Conservation (phyloP, 2,329 filamentous ascomycete species). For the Epichloe scottii region DNA sequence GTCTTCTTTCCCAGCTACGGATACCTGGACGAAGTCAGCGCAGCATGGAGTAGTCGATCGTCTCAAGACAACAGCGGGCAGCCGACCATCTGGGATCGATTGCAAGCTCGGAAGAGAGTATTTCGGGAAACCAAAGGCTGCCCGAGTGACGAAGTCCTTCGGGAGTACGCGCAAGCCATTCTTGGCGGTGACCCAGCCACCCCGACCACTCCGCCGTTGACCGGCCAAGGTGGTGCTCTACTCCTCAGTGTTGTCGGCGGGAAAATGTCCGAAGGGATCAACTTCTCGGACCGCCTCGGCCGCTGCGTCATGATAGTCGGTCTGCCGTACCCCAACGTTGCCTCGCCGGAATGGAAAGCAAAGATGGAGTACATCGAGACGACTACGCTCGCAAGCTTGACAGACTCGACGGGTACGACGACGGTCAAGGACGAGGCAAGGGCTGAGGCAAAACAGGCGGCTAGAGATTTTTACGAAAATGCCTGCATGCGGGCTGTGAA, state of each 20-base stretch:
- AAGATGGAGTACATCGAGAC: slow-evolving; percentile 78
- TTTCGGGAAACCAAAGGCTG: slow-evolving; percentile 45
- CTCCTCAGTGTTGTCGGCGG: slow-evolving; percentile 87
- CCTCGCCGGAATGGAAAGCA: slow-evolving; percentile 84
- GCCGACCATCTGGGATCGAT: slow-evolving; percentile 43
- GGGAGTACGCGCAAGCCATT: slow-evolving; percentile 60
- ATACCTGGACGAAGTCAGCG: slow-evolving; percentile 66
- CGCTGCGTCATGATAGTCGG: slow-evolving; percentile 87
- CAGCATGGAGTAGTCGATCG: slow-evolving; percentile 38
- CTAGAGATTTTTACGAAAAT: slow-evolving; percentile 82
- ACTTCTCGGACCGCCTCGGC: slow-evolving; percentile 85
- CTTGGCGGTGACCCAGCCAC: slow-evolving; percentile 21
- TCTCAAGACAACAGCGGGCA: slow-evolving; percentile 13
- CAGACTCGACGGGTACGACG: slow-evolving; percentile 3
- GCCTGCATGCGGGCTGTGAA: slow-evolving; percentile 95
- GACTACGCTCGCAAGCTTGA: slow-evolving; percentile 30
- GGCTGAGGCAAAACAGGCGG: slow-evolving; percentile 37
- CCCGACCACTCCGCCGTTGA: neutral
- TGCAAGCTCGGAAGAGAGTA: slow-evolving; percentile 47
- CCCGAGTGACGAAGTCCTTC: slow-evolving; percentile 57
- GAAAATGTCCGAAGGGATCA: slow-evolving; percentile 94
- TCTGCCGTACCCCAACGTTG: slow-evolving; percentile 82
- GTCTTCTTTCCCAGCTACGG: slow-evolving; percentile 94
- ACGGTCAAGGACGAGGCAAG: slow-evolving; percentile 15
- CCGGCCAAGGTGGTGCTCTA: slow-evolving; percentile 50